Conservation (phyloP, 129 eudicot species). For the sunflower (Helianthus annuus) region DNA sequence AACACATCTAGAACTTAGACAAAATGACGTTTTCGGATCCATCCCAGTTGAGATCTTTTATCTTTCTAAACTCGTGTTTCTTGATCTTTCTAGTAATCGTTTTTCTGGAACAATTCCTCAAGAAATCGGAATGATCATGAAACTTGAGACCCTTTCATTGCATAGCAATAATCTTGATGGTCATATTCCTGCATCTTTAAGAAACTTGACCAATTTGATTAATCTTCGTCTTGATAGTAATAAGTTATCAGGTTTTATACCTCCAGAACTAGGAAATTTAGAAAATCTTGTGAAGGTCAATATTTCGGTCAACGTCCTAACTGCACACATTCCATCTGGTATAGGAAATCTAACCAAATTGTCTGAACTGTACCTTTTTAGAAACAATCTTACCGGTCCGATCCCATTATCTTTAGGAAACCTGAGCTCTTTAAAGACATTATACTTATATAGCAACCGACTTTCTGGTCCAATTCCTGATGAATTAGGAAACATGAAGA, state of each 20-base stretch:
- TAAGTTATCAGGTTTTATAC: slow-evolving; percentile 22
- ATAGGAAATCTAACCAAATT: background rate
- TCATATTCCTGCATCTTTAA: slow-evolving; percentile 18
- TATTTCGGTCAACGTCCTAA: slow-evolving; percentile 21
- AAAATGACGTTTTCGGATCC: slow-evolving; percentile 24
- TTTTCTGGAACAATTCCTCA: no score
- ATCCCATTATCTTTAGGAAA: slow-evolving; percentile 39
- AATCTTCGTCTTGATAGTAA: slow-evolving; percentile 11
- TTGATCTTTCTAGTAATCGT: slow-evolving; percentile 10
- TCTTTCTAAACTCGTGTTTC: slow-evolving; percentile 33
- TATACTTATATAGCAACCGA: no score
- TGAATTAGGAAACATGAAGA: no score
- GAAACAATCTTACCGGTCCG: slow-evolving; percentile 12
- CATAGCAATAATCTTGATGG: no score
- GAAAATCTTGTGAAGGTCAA: slow-evolving; percentile 13
- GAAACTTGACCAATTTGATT: slow-evolving; percentile 3
- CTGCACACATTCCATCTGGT: slow-evolving; percentile 21
- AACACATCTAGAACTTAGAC: slow-evolving; percentile 24
- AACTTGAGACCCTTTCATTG: no score
- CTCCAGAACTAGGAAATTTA: slow-evolving; percentile 30
- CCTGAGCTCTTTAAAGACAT: background rate
- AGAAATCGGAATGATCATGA: no score
- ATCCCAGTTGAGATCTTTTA: slow-evolving; percentile 24
- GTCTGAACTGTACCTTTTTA: slow-evolving; percentile 22
- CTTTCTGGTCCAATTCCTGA: no score